Conservation (phyloP, 345 rosid species). For the Streptanthus diversifolius region DNA sequence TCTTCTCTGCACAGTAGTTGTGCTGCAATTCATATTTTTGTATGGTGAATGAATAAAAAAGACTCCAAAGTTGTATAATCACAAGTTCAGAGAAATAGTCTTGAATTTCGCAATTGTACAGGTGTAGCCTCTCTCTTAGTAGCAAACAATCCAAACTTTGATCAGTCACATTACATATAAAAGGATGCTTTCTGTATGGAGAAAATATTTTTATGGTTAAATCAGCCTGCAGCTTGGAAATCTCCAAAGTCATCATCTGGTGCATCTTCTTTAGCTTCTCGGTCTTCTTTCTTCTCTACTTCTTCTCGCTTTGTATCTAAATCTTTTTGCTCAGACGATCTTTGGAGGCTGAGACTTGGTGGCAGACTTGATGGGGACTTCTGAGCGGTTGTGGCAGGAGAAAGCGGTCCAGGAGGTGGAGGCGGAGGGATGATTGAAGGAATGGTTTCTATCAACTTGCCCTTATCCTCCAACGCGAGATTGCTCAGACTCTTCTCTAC, state of each 20-base stretch:
- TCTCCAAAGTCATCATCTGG: constrained; percentile 95
- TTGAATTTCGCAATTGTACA: constrained; percentile 21
- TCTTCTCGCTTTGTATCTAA: constrained; percentile 34
- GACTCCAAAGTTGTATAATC: not conserved
- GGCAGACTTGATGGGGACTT: constrained; percentile 42
- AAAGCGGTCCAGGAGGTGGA: constrained; percentile 67
- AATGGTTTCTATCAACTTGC: constrained; percentile 47
- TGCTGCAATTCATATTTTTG: not conserved
- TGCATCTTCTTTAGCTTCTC: constrained; percentile 38
- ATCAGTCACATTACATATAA: constrained; percentile 23
- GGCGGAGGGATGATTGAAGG: constrained; percentile 72
- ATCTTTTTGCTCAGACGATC: constrained; percentile 23
- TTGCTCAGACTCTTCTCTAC: constrained; percentile 56
- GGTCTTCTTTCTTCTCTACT: constrained; percentile 27
- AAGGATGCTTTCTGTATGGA: constrained; percentile 23
- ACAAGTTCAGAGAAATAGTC: constrained; percentile 13
- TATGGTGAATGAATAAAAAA: not conserved
- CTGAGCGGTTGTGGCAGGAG: constrained; percentile 46
- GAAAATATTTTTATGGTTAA: not conserved
- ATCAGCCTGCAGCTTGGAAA: constrained; percentile 79
- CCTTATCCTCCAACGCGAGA: constrained; percentile 59
- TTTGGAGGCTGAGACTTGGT: constrained; percentile 35
- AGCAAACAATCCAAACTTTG: constrained; percentile 23
- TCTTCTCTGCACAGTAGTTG: constrained; percentile 5
- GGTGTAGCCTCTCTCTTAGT: not conserved